Percentiles rank a stretch among this genome's conserved stretches.
phyloP scores from a whole-genome alignment of 2,329 filamentous ascomycete genomes.

The Anthostomella pinea region DNA sequence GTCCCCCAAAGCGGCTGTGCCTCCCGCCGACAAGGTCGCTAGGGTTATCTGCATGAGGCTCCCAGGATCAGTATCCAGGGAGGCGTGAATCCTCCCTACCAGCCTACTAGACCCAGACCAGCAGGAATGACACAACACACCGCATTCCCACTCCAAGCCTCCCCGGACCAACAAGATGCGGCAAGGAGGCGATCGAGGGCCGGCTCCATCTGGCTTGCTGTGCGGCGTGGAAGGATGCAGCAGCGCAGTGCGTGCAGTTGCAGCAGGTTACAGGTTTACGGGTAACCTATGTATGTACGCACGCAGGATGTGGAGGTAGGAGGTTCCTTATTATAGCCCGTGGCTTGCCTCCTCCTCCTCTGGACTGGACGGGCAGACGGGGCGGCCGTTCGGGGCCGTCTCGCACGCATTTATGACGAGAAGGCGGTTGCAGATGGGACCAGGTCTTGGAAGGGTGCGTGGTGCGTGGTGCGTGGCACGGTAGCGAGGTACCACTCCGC shows the following conservation, averaged over 20 bases:
- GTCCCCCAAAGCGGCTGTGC: background rate
- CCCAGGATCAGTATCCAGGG: conserved; percentile 1
- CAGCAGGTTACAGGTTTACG: too few species aligned
- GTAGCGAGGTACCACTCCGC: background rate
- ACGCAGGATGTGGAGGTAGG: conserved; percentile 12
- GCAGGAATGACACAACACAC: background rate
- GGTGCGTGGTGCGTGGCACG: too few species aligned
- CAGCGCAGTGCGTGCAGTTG: too few species aligned
- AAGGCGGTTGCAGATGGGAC: too few species aligned
- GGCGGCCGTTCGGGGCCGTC: background rate
- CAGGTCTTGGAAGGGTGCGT: background rate
- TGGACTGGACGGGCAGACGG: too few species aligned
- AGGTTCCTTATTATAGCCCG: conserved; percentile 17
- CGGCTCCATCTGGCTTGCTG: conserved; percentile 5
- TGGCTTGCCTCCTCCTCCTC: conserved; percentile 21
- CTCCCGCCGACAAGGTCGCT: background rate
- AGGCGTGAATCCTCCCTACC: background rate
- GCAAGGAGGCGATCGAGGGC: background rate
- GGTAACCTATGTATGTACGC: too few species aligned
- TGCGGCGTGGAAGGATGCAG: too few species aligned
- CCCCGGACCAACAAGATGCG: background rate
- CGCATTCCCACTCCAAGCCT: background rate
- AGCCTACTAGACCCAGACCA: background rate
- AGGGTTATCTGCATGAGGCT: too few species aligned
- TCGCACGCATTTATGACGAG: too few species aligned